Evolutionary conservation across 305 asterid genomes (phyloP).

Genomic region (Petunia hybrid): DNA sequence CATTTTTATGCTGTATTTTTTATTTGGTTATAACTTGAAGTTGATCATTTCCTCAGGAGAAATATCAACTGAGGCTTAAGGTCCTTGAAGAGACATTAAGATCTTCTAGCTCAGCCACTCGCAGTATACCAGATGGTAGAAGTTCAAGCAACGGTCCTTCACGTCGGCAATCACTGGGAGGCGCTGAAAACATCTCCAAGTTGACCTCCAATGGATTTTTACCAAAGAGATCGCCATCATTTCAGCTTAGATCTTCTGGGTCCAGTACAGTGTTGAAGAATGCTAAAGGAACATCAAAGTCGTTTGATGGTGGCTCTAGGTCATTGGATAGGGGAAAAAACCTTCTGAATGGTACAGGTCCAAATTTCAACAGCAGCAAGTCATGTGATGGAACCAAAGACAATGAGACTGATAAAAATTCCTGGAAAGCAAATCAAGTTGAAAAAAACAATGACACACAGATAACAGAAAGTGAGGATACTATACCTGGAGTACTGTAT

Average conservation of each 20-base stretch:
- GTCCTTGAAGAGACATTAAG: constrained; percentile 97
- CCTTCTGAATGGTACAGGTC: constrained; percentile 88
- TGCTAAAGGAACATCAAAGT: constrained; percentile 98
- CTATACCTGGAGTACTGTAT: constrained; percentile 80
- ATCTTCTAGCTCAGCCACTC: constrained; percentile 67
- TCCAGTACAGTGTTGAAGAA: constrained; percentile 89
- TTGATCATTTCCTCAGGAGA: constrained; percentile 64
- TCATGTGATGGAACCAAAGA: constrained; percentile 94
- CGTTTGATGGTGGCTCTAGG: constrained; percentile 97
- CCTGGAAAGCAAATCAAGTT: constrained; percentile 79
- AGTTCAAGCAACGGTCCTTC: constrained; percentile 79
- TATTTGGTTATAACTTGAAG: constrained; percentile 22
- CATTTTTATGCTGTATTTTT: background rate
- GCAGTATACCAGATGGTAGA: constrained; percentile 70
- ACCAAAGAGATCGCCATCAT: constrained; percentile 96
- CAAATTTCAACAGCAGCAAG: constrained; percentile 88
- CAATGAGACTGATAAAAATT: constrained; percentile 62
- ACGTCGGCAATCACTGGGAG: constrained; percentile 96
- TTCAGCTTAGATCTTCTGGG: constrained; percentile 87
- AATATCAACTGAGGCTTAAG: constrained; percentile 79
- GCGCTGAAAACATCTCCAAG: constrained; percentile 87
- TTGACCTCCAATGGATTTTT: constrained; percentile 84
- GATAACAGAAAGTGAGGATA: constrained; percentile 72
- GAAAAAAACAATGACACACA: constrained; percentile 68
- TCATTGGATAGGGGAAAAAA: constrained; percentile 83